Base-by-base conservation (phyloP, 2,329 filamentous ascomycete genomes). In the Fusarium praegraminearum region DNA sequence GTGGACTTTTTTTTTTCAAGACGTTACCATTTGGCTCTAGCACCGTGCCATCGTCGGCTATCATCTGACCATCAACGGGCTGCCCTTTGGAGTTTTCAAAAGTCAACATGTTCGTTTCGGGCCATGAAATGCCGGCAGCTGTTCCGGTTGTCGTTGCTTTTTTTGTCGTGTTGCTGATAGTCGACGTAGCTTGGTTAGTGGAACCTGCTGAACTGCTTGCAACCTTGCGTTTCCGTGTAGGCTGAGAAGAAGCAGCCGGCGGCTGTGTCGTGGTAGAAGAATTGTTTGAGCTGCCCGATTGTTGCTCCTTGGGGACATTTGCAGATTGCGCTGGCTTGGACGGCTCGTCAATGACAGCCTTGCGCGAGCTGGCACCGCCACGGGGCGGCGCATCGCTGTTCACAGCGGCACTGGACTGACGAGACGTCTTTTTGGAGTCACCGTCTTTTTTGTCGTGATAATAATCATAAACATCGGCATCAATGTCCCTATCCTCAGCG, bases 401-500 rank as follows among this genome's bases (percentile, higher is more conserved):
- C 71, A 78, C 79, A 70, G 80, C 72, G 26, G 79, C 75, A 70
- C 77, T 79, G 49, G 80, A 78, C 65, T 84, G 85, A 65, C 83
- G 83, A 73, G 84, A 83, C 38, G 83, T 78, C 77, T 90, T 91
- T 77, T 89, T 89, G 55, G 74, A 63, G 65, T 88, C 86, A 57
- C 83, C 82, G 18, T 88, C 85, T 72, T 87, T 85, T 76, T 85
- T 84, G 72, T 86, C 81, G 55, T 83, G 78, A 76, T 85, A 82
- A 78, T 86, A 87, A 76, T 98, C 95, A 78, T 94, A 93, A 78
- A 86, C 81, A 63, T 98, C 96, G 80, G 93, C 89, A 76, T 98
- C 95, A 73, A 94, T 85, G 80, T 98, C 95, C 81, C 88, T 92
- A 80, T 95, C 93, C 82, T 99, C 96, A 52, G 96, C 95, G 80